These are phyloP conservation scores for Lepidopterella palustris DNA, from an alignment of 495 filamentous ascomycete species.

Conservation along the genomic window DNA sequence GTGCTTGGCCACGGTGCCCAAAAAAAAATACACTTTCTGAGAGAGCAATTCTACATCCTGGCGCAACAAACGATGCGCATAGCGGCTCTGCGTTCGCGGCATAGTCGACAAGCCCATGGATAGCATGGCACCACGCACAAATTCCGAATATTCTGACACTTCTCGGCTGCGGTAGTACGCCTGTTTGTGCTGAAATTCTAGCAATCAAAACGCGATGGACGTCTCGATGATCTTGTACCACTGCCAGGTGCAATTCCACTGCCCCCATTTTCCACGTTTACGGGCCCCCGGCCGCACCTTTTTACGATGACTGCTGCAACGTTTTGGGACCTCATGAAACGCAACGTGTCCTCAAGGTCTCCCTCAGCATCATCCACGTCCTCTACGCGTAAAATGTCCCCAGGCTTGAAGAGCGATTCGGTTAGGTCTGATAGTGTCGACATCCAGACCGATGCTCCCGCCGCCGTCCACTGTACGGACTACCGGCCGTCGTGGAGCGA, in stretches of 20 bases:
- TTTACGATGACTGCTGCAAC: conserved; percentile 14
- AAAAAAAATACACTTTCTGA: too few relatives aligned
- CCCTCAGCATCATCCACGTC: neutral
- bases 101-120: neutral
- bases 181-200: neutral
- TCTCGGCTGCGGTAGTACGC: neutral
- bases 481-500: conserved; percentile 18
- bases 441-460: conserved; percentile 2
- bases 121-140: neutral
- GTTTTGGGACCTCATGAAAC: conserved; percentile 23
- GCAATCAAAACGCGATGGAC: neutral
- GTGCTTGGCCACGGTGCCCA: neutral
- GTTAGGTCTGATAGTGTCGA: conserved; percentile 7
- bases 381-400: conserved; percentile 11
- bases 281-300: neutral
- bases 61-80: neutral
- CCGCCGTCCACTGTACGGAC: neutral
- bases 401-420: conserved; percentile 15
- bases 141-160: neutral
- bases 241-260: neutral
- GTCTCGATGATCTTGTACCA: neutral
- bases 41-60: too few relatives aligned
- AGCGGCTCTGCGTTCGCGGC: neutral
- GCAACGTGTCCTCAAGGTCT: conserved; percentile 1
- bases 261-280: conserved; percentile 23